Conservation (phyloP, 139 green algal genomes). For the Monoraphidium neglectum region DNA sequence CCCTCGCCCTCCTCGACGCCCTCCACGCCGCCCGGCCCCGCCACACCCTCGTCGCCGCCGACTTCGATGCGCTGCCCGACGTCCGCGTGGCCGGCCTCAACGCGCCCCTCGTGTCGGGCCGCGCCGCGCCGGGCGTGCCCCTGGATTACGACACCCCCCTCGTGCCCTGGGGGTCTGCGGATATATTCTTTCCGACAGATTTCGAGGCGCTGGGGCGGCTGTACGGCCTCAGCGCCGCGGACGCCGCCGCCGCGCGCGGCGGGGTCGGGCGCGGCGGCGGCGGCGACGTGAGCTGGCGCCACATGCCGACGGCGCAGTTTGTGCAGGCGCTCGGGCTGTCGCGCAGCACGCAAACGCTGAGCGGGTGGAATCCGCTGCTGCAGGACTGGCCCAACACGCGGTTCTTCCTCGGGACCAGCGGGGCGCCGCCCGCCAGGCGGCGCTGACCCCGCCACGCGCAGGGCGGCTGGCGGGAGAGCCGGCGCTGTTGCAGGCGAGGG, state of each 20-base stretch:
- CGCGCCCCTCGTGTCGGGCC: constrained; percentile 82
- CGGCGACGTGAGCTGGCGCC: constrained; percentile 5
- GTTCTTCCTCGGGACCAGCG: constrained; percentile 10
- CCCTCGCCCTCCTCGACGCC: constrained; percentile 70
- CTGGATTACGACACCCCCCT: constrained; percentile 50
- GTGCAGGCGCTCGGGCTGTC: constrained; percentile 25
- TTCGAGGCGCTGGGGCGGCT: constrained; percentile 70
- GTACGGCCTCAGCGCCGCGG: constrained; percentile 31
- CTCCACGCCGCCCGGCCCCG: constrained; percentile 66
- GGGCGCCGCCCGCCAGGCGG: too few species aligned
- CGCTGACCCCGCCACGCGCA: too few species aligned
- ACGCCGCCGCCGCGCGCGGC: neutral
- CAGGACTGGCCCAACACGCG: constrained; percentile 36
- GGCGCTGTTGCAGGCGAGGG: too few species aligned
- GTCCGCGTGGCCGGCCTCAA: constrained; percentile 64
- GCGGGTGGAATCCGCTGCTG: constrained; percentile 35
- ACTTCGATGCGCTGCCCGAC: constrained; percentile 88
- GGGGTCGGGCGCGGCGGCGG: neutral
- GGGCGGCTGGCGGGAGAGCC: too few species aligned
- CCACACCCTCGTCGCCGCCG: constrained; percentile 76
- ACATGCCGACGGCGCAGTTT: constrained; percentile 23
- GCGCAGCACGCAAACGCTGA: constrained; percentile 7
- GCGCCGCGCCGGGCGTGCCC: neutral
- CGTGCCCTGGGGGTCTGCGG: constrained; percentile 58
- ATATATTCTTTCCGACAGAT: constrained; percentile 95